Evolutionary conservation across 1,139 yeast species (phyloP), one percentile per base, ranked within the genome.

Genomic region (Saccharomyces hybrid): DNA sequence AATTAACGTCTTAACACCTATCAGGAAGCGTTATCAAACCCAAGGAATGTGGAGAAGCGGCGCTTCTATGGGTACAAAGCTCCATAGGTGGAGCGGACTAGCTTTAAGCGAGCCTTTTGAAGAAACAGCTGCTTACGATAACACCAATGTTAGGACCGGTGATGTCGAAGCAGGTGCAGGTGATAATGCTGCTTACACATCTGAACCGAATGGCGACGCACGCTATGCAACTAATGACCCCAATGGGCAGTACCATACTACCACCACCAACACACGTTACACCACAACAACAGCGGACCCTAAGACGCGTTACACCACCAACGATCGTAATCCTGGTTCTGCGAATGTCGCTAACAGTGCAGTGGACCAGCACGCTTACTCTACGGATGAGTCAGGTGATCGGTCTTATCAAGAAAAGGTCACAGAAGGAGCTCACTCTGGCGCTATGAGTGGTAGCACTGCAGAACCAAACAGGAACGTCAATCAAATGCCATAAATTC

Each of bases 1-100:
- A 47, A 54, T 60, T 38, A 64, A 66, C 49, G 69, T 70, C n/a
- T 51, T 68, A 34, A 67, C 60, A 51, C 69, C 69, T 23, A 54
- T 70, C 23, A 48, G 55, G 28, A 52, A 47, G 11, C 52, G 58
- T 48, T 59, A 60, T 27, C 62, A 61, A 23, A 49, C 55, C 16
- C 38, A 47, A 3, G 66, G 66, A 48, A 19, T 69, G 41, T 61
- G 60, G 59, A 60, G 55, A 47, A 48, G 52, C 8, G 64, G 63
- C 53, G 38, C 56, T 13, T 34, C 54, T 7, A 55, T 61, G 56
- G 58, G 56, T 19, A 53, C 58, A 7, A 57, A 49, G 47, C 51
- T 61, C 16, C 59, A 60, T 28, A 55, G 60, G 34, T 50, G 53
- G 19, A 54, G 57, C 26, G 63, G 62, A 31, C 42, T 61, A 25